A percentile compares a stretch with the other conserved stretches of the same genome.
phyloP scores from a whole-genome alignment of 495 filamentous ascomycete species.

The Paragyromitra xinjiangensis region DNA sequence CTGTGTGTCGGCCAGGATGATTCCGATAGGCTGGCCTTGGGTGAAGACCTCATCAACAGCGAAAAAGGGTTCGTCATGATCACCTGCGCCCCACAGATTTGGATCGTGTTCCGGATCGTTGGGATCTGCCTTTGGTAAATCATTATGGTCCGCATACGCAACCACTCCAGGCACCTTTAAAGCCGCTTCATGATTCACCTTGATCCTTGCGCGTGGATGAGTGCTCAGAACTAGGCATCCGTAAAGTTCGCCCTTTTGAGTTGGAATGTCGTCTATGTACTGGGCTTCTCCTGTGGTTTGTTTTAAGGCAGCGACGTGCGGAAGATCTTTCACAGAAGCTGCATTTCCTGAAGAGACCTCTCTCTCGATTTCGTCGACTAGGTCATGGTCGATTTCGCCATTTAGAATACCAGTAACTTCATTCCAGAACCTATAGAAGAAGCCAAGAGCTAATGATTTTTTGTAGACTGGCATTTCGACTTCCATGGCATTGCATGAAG shows the following conservation, averaged over 20 bases:
- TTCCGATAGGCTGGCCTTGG: constrained; percentile 89
- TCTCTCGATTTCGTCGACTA: constrained; percentile 72
- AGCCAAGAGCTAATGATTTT: constrained; percentile 74
- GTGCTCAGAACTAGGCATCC: constrained; percentile 88
- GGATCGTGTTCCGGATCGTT: constrained; percentile 68
- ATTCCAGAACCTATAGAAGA: constrained; percentile 76
- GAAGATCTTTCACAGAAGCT: constrained; percentile 65
- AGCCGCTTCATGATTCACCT: constrained; percentile 65
- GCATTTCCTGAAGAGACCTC: constrained; percentile 68
- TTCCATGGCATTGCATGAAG: constrained; percentile 51
- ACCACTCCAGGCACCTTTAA: constrained; percentile 80
- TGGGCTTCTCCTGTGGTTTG: constrained; percentile 95
- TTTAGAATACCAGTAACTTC: constrained; percentile 68
- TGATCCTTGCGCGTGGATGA: constrained; percentile 90
- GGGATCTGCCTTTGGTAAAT: too few relatives aligned
- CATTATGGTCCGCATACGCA: constrained; percentile 75
- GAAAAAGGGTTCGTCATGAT: constrained; percentile 80
- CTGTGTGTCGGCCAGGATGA: constrained; percentile 81
- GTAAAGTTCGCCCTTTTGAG: constrained; percentile 85
- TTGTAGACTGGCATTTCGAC: constrained; percentile 79
- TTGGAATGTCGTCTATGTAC: constrained; percentile 94
- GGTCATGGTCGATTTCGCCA: constrained; percentile 64
- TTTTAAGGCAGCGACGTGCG: constrained; percentile 91
- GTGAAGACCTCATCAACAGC: constrained; percentile 86
- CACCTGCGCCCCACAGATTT: constrained; percentile 91